Base-by-base conservation (phyloP, 108 stramenopile genomes). In the Nitzschia sp. region DNA sequence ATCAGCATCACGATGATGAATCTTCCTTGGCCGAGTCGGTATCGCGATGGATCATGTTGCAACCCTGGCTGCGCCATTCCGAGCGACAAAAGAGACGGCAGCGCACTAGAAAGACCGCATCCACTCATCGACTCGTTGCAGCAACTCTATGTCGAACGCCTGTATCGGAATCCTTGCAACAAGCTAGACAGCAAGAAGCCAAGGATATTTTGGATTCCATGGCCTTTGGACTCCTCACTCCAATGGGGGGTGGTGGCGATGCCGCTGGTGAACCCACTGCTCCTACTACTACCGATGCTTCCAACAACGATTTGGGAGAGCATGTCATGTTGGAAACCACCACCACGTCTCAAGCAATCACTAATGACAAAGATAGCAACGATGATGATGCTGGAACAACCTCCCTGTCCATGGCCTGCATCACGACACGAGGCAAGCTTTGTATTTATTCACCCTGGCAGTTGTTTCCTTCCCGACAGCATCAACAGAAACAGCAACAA, bases 401-500 rank as follows among this genome's bases (percentile, higher is more conserved):
- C 34, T 41, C 39, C n/a, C 5, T 21, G 5, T 46, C 62, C 38
- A 29, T 75, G 25, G 66, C 51, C 0, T 75, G 73, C 43, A 34
- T 75, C 0, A 67, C 73, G 10, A 38, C 39, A 9, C 48, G 55
- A 17, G 73, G 73, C 9, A 46, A 50, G 3, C 48, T 75, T 42
- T 55, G 56, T 55, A 53, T 75, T 37, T 75, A 75, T 42, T 39
- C 46, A 11, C 44, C 66, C 17, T 57, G 69, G 53, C 20, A 57
- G 10, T 24, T 75, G 41, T 55, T 75, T 2, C 19, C n/a, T 2
- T 14, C 20, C 1, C 51, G 20, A 54, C 10, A n/a, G 20, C 40
- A 2, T 9, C 5, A 41, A 11, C 14, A 46, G 25, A 2, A 54
- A 22, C 22, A 54, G 2, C 2, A 20, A 9, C 53, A 54, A 9